A percentile compares a stretch with the other conserved stretches of the same genome.
These are phyloP conservation scores for Ascocoryne sarcoides DNA, from an alignment of 2,329 filamentous ascomycete species.

Conservation along the genomic window DNA sequence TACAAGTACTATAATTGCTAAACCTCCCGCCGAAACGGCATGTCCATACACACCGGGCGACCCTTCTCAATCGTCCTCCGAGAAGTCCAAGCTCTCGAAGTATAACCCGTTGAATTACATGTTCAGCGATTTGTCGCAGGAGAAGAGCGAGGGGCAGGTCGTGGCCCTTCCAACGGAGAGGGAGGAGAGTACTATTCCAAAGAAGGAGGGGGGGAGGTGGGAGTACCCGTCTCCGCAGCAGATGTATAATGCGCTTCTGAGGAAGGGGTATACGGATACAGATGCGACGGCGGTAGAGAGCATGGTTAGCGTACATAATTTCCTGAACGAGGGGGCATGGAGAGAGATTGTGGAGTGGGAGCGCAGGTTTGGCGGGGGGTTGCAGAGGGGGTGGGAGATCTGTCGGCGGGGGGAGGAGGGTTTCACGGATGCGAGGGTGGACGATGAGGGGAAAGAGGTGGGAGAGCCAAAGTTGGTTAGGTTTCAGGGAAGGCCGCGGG, in stretches of 20 bases:
- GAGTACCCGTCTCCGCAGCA: slow-evolving; percentile 98
- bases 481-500: slow-evolving; percentile 83
- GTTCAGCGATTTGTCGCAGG: slow-evolving; percentile 79
- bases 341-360: slow-evolving; percentile 93
- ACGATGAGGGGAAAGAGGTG: slow-evolving; percentile 43
- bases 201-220: slow-evolving; percentile 76
- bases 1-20: slow-evolving; percentile 22
- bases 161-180: slow-evolving; percentile 68
- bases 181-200: slow-evolving; percentile 85
- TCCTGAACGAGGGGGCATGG: slow-evolving; percentile 96
- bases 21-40: slow-evolving; percentile 24
- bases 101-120: slow-evolving; percentile 89
- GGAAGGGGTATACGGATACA: slow-evolving; percentile 93
- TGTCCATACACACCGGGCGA: slow-evolving; percentile 28
- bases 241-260: slow-evolving; percentile 97
- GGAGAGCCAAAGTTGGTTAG: slow-evolving; percentile 65
- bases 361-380: slow-evolving; percentile 67
- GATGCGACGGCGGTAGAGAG: slow-evolving; percentile 87
- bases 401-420: slow-evolving; percentile 69
- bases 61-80: slow-evolving; percentile 16
- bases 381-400: slow-evolving; percentile 62
- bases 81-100: slow-evolving; percentile 45
- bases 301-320: slow-evolving; percentile 98
- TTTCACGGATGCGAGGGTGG: slow-evolving; percentile 31
- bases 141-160: slow-evolving; percentile 63